A percentile compares a stretch with the other conserved stretches of the same genome.
Conservation (phyloP, 805 yeast genomes). For the Pichia cephalocereana region DNA sequence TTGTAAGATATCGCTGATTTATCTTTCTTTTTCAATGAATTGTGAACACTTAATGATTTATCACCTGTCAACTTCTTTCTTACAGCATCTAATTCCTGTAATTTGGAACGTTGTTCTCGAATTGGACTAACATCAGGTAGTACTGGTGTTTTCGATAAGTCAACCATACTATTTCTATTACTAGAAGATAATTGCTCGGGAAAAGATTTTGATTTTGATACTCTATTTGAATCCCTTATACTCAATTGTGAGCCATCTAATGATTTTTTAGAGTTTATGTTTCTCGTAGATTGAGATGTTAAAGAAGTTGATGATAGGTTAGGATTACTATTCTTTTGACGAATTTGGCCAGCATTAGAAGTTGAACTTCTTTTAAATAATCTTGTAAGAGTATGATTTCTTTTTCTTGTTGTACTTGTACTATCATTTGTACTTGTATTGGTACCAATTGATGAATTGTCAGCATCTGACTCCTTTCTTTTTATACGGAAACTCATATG, state of each 20-base stretch:
- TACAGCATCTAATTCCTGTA: conserved; percentile 4
- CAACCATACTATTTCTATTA: not conserved
- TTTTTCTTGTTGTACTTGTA: not conserved
- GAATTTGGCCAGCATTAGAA: not conserved
- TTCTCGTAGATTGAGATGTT: conserved; percentile 2
- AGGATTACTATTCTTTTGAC: not conserved
- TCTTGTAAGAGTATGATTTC: conserved; percentile 1
- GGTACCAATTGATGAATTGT: not conserved
- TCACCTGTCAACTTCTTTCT: conserved; percentile 7
- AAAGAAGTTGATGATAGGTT: not conserved
- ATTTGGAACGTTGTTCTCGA: not conserved
- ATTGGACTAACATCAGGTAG: conserved; percentile 3
- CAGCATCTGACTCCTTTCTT: not conserved
- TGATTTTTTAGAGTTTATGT: not conserved
- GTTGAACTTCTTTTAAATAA: conserved; percentile 5
- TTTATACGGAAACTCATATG: conserved; percentile 5
- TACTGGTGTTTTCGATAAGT: conserved; percentile 1
- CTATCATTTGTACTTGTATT: not conserved
- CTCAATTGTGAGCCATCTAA: not conserved
- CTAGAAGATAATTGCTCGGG: conserved; percentile 5
- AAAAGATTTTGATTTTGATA: conserved; percentile 7
- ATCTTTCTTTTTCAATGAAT: not conserved
- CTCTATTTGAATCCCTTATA: not conserved
- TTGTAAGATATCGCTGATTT: not conserved
- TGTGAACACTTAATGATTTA: not conserved